Conservation (phyloP, 179 eudicot genomes). For the Silene vulgaris region DNA sequence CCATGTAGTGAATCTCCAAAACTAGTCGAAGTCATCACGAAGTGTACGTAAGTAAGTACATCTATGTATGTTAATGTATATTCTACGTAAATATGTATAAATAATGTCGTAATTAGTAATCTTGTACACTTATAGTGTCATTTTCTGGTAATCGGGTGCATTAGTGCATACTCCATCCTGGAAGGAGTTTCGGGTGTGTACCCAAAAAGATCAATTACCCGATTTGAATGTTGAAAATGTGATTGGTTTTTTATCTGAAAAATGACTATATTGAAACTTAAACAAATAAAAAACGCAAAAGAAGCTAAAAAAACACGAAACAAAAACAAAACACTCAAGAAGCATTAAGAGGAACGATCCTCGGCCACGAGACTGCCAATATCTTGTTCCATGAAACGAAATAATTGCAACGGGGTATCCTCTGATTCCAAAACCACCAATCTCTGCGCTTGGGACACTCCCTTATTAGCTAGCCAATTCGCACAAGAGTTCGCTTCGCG, state of each 20-base stretch:
- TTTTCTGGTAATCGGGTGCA: neutral
- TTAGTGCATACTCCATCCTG: neutral
- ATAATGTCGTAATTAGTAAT: neutral
- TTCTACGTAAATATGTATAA: conserved; percentile 15
- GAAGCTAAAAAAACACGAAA: too few relatives aligned
- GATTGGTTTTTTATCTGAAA: neutral
- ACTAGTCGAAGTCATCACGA: neutral
- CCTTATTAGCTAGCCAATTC: too few relatives aligned
- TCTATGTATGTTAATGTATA: neutral
- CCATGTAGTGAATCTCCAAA: neutral
- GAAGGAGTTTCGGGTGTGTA: neutral
- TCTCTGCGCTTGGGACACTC: too few relatives aligned
- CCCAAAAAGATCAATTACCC: neutral
- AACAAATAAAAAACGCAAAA: too few relatives aligned
- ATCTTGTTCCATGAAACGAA: too few relatives aligned
- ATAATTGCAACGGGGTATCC: too few relatives aligned
- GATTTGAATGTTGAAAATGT: neutral
- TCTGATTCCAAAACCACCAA: too few relatives aligned
- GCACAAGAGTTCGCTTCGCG: too few relatives aligned
- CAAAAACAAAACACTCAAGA: too few relatives aligned
- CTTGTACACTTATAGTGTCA: neutral
- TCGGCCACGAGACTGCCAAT: too few relatives aligned
- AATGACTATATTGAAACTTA: too few relatives aligned
- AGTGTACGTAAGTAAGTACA: neutral
- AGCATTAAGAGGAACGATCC: too few relatives aligned